These are phyloP conservation scores for Xylaria cubensis DNA, from an alignment of 495 filamentous ascomycete genomes.

Conservation along the genomic window DNA sequence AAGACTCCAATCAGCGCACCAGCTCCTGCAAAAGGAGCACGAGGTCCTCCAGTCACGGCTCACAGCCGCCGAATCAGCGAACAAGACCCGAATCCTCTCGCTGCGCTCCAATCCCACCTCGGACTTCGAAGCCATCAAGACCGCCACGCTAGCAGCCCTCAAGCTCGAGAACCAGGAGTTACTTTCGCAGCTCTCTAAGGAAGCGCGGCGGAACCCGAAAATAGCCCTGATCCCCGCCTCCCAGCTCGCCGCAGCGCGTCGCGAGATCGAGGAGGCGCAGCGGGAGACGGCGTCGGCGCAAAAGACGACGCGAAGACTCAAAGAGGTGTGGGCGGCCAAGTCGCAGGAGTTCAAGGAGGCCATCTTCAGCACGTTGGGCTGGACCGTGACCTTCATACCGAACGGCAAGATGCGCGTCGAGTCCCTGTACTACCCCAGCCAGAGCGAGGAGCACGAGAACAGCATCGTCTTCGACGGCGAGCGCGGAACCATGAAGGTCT, in stretches of 20 bases:
- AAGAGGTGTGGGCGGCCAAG: constrained; percentile 88
- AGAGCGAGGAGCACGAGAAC: constrained; percentile 77
- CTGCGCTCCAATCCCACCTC: constrained; percentile 90
- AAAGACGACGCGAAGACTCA: constrained; percentile 82
- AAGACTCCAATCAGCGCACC: constrained; percentile 67
- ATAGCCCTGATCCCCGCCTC: constrained; percentile 71
- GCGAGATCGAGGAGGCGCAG: constrained; percentile 74
- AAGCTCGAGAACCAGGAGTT: constrained; percentile 85
- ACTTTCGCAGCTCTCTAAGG: constrained; percentile 72
- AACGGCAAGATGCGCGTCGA: constrained; percentile 91
- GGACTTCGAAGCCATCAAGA: constrained; percentile 80
- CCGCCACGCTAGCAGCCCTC: constrained; percentile 75
- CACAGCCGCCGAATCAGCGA: constrained; percentile 70
- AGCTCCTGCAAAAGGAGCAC: constrained; percentile 76
- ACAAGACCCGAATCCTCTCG: constrained; percentile 83
- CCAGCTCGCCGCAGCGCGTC: constrained; percentile 72
- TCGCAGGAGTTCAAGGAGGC: constrained; percentile 92
- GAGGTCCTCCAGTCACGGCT: constrained; percentile 74
- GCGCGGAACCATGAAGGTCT: constrained; percentile 95
- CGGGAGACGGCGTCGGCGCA: constrained; percentile 79
- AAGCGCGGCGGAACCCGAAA: constrained; percentile 40
- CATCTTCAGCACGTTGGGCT: constrained; percentile 85
- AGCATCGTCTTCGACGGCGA: constrained; percentile 97
- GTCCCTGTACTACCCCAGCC: constrained; percentile 73
- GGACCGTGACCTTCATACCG: constrained; percentile 90